These are phyloP conservation scores for Plasmodium knowlesi DNA, from an alignment of 169 alveolate genomes.

Conservation along the genomic window DNA sequence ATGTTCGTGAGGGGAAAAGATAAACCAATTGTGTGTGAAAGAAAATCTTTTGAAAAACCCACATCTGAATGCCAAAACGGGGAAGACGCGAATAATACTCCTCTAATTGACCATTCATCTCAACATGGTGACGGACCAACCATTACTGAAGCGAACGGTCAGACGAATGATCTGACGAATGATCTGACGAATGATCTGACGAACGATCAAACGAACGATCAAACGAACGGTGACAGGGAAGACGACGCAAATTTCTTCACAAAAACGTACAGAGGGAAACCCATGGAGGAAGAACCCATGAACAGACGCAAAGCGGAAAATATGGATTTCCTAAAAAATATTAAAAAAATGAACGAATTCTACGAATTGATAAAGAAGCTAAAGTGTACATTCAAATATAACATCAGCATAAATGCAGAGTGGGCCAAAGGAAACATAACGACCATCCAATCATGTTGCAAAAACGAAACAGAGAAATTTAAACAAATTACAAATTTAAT, in stretches of 20 bases:
- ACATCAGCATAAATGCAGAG: constrained; percentile 26
- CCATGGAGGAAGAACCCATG: background rate
- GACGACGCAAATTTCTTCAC: background rate
- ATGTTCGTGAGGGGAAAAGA: background rate
- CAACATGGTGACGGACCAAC: background rate
- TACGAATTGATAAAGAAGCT: constrained; percentile 64
- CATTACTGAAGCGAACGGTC: background rate
- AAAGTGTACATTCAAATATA: constrained; percentile 31
- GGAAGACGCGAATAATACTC: background rate
- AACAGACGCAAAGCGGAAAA: background rate
- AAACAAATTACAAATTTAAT: constrained; percentile 32
- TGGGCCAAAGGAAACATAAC: constrained; percentile 46
- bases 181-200: too few relatives aligned
- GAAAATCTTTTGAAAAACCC: background rate
- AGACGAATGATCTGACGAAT: background rate
- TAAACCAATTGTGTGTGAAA: background rate
- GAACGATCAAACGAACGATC: background rate
- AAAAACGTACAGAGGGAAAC: background rate
- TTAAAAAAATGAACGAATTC: constrained; percentile 57
- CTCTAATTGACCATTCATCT: background rate
- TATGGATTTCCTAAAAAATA: constrained; percentile 39
- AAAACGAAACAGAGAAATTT: constrained; percentile 48
- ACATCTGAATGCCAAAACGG: background rate
- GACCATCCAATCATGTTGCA: constrained; percentile 50
- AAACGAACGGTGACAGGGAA: background rate